Evolutionary conservation across 495 filamentous ascomycete species (phyloP).

Genomic region (Hypoxylon lienhwacheense): DNA sequence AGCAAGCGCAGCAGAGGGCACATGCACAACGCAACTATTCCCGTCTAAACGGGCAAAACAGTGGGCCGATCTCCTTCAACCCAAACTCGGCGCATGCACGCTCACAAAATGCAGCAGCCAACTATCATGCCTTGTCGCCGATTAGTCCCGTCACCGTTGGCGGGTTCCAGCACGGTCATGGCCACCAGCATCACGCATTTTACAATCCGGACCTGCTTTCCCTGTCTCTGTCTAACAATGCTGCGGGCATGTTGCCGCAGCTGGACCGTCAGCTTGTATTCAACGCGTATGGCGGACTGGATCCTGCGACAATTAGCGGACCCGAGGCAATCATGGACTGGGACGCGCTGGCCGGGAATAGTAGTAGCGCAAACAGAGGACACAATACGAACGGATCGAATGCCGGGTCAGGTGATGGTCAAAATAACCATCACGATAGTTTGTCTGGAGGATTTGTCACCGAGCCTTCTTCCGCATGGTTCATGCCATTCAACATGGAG

Average conservation of each 20-base stretch:
- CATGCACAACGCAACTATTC: conserved; percentile 49
- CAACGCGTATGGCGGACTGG: conserved; percentile 70
- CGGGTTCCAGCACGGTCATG: conserved; percentile 38
- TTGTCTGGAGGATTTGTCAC: conserved; percentile 37
- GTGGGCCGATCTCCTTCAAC: conserved; percentile 45
- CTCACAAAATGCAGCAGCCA: conserved; percentile 39
- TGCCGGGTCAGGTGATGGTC: conserved; percentile 47
- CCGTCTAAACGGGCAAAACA: conserved; percentile 42
- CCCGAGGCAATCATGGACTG: conserved; percentile 40
- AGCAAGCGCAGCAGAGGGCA: conserved; percentile 43
- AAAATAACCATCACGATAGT: conserved; percentile 24
- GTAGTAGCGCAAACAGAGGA: conserved; percentile 59
- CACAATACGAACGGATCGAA: conserved; percentile 59
- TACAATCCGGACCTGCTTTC: conserved; percentile 52
- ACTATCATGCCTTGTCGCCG: conserved; percentile 50
- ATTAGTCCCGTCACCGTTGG: conserved; percentile 49
- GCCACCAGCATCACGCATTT: conserved; percentile 43
- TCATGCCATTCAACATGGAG: conserved; percentile 92
- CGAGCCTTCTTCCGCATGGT: conserved; percentile 78
- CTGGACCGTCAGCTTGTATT: conserved; percentile 79
- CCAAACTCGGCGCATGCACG: conserved; percentile 42
- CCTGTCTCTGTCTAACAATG: conserved; percentile 47
- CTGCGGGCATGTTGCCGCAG: conserved; percentile 54
- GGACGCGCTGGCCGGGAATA: conserved; percentile 37
- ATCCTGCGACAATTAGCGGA: conserved; percentile 46